Conservation (phyloP, 805 yeast genomes). For the Candida succiphila region DNA sequence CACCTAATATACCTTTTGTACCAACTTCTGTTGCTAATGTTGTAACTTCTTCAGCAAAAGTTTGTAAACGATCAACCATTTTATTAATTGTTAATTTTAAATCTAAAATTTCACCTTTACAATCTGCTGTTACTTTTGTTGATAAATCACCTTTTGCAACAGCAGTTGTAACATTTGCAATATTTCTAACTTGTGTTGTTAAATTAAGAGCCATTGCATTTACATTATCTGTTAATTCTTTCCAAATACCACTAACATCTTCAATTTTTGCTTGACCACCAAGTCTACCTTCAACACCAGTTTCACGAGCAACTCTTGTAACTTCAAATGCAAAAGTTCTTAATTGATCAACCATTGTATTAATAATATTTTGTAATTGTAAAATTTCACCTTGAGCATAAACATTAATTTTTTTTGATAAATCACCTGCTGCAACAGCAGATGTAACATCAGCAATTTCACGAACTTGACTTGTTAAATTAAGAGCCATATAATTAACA, state of each 20-base stretch:
- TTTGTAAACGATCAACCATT: constrained; percentile 81
- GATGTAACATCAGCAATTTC: constrained; percentile 86
- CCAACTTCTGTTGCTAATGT: constrained; percentile 87
- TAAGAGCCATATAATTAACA: constrained; percentile 81
- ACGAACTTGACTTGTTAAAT: constrained; percentile 78
- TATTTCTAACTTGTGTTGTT: constrained; percentile 81
- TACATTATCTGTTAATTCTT: constrained; percentile 75
- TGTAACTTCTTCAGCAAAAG: constrained; percentile 76
- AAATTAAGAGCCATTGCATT: constrained; percentile 85
- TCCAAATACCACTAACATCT: constrained; percentile 82
- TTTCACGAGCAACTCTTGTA: constrained; percentile 78
- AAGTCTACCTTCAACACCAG: constrained; percentile 80
- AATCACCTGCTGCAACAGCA: constrained; percentile 82
- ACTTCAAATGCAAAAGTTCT: constrained; percentile 80
- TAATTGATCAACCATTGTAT: constrained; percentile 82
- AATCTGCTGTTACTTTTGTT: constrained; percentile 77
- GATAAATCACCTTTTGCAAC: constrained; percentile 78
- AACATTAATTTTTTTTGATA: constrained; percentile 74
- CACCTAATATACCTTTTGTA: constrained; percentile 75
- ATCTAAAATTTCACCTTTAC: constrained; percentile 71
- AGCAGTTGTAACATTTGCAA: constrained; percentile 82
- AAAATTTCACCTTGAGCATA: constrained; percentile 89
- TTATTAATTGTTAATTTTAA: constrained; percentile 77
- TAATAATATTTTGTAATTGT: constrained; percentile 77
- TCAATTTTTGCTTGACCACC: constrained; percentile 83